A percentile compares a stretch with the other conserved stretches of the same genome.
Evolutionary conservation across 768 basidiomycete species (phyloP).

Genomic region (Lactifluus echinatus): DNA sequence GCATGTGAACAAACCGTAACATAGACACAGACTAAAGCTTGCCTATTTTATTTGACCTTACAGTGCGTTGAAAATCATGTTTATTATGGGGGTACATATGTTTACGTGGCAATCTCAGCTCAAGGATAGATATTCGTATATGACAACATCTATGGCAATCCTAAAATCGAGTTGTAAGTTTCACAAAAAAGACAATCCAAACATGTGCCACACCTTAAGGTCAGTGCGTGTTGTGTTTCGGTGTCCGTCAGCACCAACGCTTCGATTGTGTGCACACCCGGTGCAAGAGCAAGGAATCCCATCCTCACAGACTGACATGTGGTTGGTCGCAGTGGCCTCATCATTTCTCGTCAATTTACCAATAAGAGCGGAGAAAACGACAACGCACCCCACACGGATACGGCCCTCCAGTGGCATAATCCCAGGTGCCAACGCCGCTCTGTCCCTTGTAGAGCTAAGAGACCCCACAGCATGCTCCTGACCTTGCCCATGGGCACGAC

Average conservation of each 20-base stretch:
- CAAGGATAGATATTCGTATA: conserved; percentile 1
- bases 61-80: too few species aligned
- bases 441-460: neutral
- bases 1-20: too few species aligned
- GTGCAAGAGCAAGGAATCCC: conserved; percentile 72
- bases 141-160: conserved; percentile 50
- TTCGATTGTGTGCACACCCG: conserved; percentile 73
- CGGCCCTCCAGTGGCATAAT: conserved; percentile 71
- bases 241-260: conserved; percentile 65
- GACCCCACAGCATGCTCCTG: conserved; percentile 20
- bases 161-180: conserved; percentile 29
- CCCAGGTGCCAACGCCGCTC: conserved; percentile 34
- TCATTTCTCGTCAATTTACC: neutral
- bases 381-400: conserved; percentile 66
- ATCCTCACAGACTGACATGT: conserved; percentile 83
- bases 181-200: neutral
- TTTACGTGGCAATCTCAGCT: too few species aligned
- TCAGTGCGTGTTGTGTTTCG: conserved; percentile 63
- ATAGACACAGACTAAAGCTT: too few species aligned
- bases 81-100: too few species aligned
- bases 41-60: too few species aligned
- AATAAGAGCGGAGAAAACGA: neutral
- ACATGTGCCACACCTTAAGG: conserved; percentile 57
- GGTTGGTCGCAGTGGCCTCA: conserved; percentile 67
- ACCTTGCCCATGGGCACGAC: conserved; percentile 27